These are phyloP conservation scores for Trichosporon ovoides DNA, from an alignment of 1,284 basidiomycete genomes.

Conservation along the genomic window DNA sequence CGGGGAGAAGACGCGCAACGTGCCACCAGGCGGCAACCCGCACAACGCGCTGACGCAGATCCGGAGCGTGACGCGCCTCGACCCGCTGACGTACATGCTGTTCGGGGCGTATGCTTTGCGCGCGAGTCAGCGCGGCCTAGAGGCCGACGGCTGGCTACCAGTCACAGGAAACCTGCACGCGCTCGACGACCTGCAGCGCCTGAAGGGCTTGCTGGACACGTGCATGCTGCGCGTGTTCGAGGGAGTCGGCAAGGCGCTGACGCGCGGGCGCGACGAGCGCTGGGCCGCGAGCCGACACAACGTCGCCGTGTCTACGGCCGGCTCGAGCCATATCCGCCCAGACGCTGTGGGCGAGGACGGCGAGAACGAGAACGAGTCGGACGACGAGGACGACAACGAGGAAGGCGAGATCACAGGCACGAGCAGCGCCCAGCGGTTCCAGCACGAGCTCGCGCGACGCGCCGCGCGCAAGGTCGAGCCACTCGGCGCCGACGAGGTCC, in stretches of 20 bases:
- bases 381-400: slow-evolving; percentile 57
- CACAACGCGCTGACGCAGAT: slow-evolving; percentile 50
- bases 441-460: slow-evolving; percentile 16
- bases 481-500: slow-evolving; percentile 61
- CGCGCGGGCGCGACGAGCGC: slow-evolving; percentile 29
- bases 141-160: slow-evolving; percentile 88
- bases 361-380: slow-evolving; percentile 53
- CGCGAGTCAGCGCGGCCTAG: slow-evolving; percentile 63
- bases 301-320: slow-evolving; percentile 17
- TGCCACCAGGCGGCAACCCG: slow-evolving; percentile 36
- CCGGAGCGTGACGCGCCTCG: slow-evolving; percentile 76
- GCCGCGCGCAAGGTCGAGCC: slow-evolving; percentile 36
- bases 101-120: slow-evolving; percentile 81
- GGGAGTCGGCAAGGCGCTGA: slow-evolving; percentile 58
- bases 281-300: slow-evolving; percentile 19
- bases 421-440: slow-evolving; percentile 9
- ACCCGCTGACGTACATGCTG: slow-evolving; percentile 84
- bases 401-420: slow-evolving; percentile 18
- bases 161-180: slow-evolving; percentile 70
- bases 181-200: slow-evolving; percentile 75
- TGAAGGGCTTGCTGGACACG: slow-evolving; percentile 75
- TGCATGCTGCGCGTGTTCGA: slow-evolving; percentile 90
- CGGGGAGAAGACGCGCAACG: slow-evolving; percentile 75
- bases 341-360: slow-evolving; percentile 36
- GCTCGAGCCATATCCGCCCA: slow-evolving; percentile 21